A percentile compares a stretch with the other conserved stretches of the same genome.
Evolutionary conservation across 345 rosid genomes (phyloP).

Genomic region (Syzygium grande): DNA sequence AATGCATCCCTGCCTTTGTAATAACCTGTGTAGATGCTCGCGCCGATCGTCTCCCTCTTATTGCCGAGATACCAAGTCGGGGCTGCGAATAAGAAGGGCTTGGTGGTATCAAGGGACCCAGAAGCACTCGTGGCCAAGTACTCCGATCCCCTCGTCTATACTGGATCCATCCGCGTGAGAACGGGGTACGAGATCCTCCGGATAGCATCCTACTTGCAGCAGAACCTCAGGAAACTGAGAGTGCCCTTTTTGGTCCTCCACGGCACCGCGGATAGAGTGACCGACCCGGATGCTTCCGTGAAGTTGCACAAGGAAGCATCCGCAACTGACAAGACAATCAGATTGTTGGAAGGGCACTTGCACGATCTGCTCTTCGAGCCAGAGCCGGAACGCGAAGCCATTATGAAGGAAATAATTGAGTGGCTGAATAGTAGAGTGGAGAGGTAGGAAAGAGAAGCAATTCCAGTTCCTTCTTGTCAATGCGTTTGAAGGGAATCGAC

Average conservation of each 20-base stretch:
- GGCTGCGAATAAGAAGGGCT: slow-evolving; percentile 80
- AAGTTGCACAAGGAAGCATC: slow-evolving; percentile 65
- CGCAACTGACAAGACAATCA: slow-evolving; percentile 62
- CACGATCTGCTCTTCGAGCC: slow-evolving; percentile 92
- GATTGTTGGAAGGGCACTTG: slow-evolving; percentile 60
- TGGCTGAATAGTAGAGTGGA: slow-evolving; percentile 39
- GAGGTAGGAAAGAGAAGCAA: not conserved
- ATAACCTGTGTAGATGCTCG: slow-evolving; percentile 44
- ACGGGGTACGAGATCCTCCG: slow-evolving; percentile 94
- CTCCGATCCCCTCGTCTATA: slow-evolving; percentile 85
- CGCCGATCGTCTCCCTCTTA: slow-evolving; percentile 66
- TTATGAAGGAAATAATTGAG: slow-evolving; percentile 49
- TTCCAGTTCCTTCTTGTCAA: not conserved
- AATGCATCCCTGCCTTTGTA: not conserved
- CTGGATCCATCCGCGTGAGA: slow-evolving; percentile 71
- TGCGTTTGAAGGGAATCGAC: not conserved
- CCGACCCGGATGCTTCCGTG: slow-evolving; percentile 69
- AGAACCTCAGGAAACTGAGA: slow-evolving; percentile 44
- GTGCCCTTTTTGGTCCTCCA: slow-evolving; percentile 85
- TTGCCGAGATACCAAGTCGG: slow-evolving; percentile 63
- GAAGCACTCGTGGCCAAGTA: slow-evolving; percentile 73
- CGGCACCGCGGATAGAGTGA: slow-evolving; percentile 72
- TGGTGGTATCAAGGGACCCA: slow-evolving; percentile 86
- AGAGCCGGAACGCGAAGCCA: slow-evolving; percentile 63
- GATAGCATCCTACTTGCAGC: slow-evolving; percentile 57